phyloP scores from a whole-genome alignment of 108 stramenopile genomes.

The Fragilariopsis cylindrus region DNA sequence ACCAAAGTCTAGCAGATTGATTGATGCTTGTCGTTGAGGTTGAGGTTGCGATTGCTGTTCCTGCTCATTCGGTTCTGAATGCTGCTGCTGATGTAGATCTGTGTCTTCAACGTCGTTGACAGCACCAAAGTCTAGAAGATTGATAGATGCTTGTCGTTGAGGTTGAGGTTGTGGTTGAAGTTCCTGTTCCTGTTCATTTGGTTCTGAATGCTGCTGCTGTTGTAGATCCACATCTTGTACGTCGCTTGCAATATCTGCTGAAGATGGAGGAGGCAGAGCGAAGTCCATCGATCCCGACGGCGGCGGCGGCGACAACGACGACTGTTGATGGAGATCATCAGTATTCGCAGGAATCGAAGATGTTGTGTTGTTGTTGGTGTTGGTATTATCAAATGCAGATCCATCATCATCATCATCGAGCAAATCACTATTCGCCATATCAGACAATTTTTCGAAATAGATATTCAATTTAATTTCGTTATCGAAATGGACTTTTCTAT shows the following conservation, averaged over 20 bases:
- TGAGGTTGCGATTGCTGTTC: not conserved
- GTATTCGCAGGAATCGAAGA: too few relatives aligned
- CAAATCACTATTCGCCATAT: too few relatives aligned
- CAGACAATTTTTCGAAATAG: too few relatives aligned
- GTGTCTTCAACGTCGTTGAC: not conserved
- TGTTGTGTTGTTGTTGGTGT: too few relatives aligned
- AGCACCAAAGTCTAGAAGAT: slow-evolving; percentile 6
- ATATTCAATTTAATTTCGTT: too few relatives aligned
- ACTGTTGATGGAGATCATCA: not conserved
- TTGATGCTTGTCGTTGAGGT: not conserved
- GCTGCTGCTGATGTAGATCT: not conserved
- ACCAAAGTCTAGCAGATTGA: too few relatives aligned
- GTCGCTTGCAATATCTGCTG: too few relatives aligned
- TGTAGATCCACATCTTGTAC: not conserved
- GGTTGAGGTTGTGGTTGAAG: not conserved
- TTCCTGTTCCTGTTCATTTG: not conserved
- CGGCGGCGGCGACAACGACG: not conserved
- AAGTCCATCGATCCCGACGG: not conserved
- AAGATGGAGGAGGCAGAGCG: not conserved
- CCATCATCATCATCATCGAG: too few relatives aligned
- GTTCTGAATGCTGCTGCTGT: not conserved
- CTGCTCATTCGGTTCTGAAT: not conserved
- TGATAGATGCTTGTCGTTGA: not conserved
- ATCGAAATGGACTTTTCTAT: too few relatives aligned
- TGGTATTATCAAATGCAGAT: too few relatives aligned